Percentiles rank a stretch among this genome's conserved stretches.
These are phyloP conservation scores for Lachnum nothofagi DNA, from an alignment of 2,329 filamentous ascomycete genomes.

Conservation along the genomic window DNA sequence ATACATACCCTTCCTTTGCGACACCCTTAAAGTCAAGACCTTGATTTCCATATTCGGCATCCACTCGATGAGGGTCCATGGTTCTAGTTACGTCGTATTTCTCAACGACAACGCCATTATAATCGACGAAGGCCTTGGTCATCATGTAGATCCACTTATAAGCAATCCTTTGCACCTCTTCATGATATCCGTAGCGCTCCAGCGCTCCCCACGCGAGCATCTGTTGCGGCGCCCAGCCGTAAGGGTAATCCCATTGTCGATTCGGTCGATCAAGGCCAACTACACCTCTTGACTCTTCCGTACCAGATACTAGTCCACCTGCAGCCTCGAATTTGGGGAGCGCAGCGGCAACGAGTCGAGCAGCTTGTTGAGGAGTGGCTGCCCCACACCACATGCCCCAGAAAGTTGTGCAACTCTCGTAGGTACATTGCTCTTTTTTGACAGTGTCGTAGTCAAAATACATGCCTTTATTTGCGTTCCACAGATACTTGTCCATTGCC, in stretches of 20 bases:
- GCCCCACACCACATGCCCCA: constrained; percentile 97
- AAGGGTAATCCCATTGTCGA: constrained; percentile 97
- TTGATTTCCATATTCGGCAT: constrained; percentile 97
- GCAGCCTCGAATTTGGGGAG: constrained; percentile 83
- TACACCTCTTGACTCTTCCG: constrained; percentile 77
- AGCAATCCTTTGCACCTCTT: constrained; percentile 80
- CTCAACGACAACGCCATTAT: constrained; percentile 95
- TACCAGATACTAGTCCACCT: constrained; percentile 84
- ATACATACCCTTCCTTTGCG: constrained; percentile 84
- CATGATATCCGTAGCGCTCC: constrained; percentile 83
- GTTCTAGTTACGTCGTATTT: constrained; percentile 95
- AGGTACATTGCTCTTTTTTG: constrained; percentile 72
- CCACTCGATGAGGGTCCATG: constrained; percentile 86
- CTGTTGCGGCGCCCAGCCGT: constrained; percentile 97
- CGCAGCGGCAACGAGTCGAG: constrained; percentile 71
- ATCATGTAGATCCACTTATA: constrained; percentile 99
- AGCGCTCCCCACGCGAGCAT: constrained; percentile 96
- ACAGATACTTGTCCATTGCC: constrained; percentile 86
- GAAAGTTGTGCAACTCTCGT: constrained; percentile 90
- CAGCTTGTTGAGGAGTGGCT: constrained; percentile 79
- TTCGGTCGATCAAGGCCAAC: constrained; percentile 81
- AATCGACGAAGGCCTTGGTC: constrained; percentile 96
- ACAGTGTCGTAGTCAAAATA: constrained; percentile 96
- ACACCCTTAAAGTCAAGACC: constrained; percentile 93
- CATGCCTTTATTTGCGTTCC: constrained; percentile 89